Conservation (phyloP, 1,284 basidiomycete genomes). For the Malassezia caprae region DNA sequence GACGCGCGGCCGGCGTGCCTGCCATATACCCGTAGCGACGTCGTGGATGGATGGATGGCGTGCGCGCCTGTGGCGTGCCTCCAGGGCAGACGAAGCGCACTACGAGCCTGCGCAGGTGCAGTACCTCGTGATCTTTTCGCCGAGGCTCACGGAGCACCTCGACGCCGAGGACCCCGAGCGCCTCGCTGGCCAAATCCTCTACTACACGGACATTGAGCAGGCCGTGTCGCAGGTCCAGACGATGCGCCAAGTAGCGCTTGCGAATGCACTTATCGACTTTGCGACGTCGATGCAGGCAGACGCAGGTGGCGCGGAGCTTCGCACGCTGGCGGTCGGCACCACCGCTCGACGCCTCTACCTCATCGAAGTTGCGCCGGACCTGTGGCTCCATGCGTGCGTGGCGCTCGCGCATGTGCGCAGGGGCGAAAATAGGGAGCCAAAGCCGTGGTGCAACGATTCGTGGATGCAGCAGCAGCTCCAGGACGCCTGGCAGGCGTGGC, state of each 20-base stretch:
- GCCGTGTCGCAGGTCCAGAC: constrained; percentile 13
- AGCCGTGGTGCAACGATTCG: constrained; percentile 5
- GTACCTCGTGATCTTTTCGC: constrained; percentile 11
- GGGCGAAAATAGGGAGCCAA: background rate
- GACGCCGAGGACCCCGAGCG: constrained; percentile 10
- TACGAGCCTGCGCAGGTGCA: constrained; percentile 17
- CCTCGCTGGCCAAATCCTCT: constrained; percentile 11
- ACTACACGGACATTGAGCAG: constrained; percentile 8
- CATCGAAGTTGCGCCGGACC: constrained; percentile 12
- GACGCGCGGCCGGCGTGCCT: background rate
- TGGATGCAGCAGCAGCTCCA: constrained; percentile 15
- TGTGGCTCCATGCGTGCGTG: constrained; percentile 14
- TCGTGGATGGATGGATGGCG: background rate
- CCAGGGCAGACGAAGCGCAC: background rate
- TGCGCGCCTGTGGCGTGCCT: background rate
- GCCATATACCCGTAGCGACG: background rate
- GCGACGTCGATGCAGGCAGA: background rate
- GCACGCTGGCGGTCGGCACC: background rate
- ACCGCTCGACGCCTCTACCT: background rate
- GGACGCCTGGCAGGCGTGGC: constrained; percentile 17
- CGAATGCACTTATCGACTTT: constrained; percentile 16
- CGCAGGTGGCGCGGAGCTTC: background rate
- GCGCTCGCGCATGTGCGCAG: background rate
- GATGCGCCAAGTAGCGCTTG: constrained; percentile 11
- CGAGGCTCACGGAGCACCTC: constrained; percentile 3